phyloP scores from a whole-genome alignment of 2,329 filamentous ascomycete genomes.

The Sordariomycetes sp. region DNA sequence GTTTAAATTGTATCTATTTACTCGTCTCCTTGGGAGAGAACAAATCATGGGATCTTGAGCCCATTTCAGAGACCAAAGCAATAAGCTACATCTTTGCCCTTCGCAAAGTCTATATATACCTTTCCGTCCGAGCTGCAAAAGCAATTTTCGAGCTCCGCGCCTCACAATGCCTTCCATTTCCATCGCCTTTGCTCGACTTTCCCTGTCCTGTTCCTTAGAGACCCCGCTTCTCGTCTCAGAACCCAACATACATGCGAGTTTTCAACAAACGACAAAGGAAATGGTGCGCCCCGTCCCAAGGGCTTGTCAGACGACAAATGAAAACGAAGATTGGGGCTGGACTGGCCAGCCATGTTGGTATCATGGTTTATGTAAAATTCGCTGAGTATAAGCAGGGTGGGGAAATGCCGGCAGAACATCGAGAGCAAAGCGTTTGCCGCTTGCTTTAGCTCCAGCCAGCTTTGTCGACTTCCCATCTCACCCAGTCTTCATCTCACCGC shows the following conservation, averaged over 20 bases:
- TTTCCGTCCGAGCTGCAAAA: not conserved
- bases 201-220: not conserved
- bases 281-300: not conserved
- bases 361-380: not conserved
- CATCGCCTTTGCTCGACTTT: not conserved
- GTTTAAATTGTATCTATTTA: too few species aligned
- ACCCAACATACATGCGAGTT: not conserved
- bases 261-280: not conserved
- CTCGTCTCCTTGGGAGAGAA: too few species aligned
- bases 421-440: not conserved
- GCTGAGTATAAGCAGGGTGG: not conserved
- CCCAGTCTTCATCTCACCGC: not conserved
- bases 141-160: not conserved
- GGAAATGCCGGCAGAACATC: not conserved
- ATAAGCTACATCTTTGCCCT: too few species aligned
- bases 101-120: too few species aligned
- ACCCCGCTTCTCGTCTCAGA: not conserved
- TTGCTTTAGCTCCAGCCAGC: not conserved
- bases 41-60: too few species aligned
- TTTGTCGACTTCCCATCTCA: not conserved
- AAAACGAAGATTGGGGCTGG: not conserved
- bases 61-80: too few species aligned
- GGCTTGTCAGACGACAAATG: not conserved
- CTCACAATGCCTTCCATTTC: not conserved
- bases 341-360: not conserved